Percentiles rank a stretch among this genome's conserved stretches.
Conservation (phyloP, 1,284 basidiomycete genomes). For the Kalmanozyma brasiliensis region DNA sequence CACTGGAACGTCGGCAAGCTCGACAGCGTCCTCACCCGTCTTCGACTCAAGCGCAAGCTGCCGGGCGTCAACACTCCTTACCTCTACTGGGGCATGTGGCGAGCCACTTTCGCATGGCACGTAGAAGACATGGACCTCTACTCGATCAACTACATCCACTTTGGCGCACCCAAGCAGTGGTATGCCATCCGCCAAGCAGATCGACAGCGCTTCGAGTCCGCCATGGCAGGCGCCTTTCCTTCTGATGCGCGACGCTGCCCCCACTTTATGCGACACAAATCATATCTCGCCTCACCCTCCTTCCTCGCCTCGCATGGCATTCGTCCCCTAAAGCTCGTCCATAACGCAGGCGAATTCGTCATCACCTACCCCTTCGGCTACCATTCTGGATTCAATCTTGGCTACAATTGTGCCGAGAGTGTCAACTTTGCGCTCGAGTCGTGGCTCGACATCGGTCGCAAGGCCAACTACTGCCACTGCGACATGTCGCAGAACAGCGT, state of each 20-base stretch:
- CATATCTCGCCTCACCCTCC: conserved; percentile 90
- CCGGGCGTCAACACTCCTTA: conserved; percentile 98
- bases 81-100: conserved; percentile 99
- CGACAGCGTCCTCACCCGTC: conserved; percentile 84
- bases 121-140: conserved; percentile 91
- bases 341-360: conserved; percentile 91
- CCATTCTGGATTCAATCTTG: conserved; percentile 96
- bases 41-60: conserved; percentile 76
- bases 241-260: conserved; percentile 76
- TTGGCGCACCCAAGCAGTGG: conserved; percentile 95
- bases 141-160: conserved; percentile 99
- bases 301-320: conserved; percentile 83
- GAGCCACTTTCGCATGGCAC: conserved; percentile 96
- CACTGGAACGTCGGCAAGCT: conserved; percentile 93
- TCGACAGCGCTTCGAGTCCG: conserved; percentile 70
- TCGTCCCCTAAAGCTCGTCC: conserved; percentile 72
- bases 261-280: conserved; percentile 96
- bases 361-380: conserved; percentile 93
- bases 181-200: conserved; percentile 91
- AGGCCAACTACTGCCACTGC: conserved; percentile 65
- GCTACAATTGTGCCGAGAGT: conserved; percentile 96
- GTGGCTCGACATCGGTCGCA: conserved; percentile 85
- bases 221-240: conserved; percentile 64
- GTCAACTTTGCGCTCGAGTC: conserved; percentile 97
- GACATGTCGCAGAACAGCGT: conserved; percentile 62